These are phyloP conservation scores for Sporothrix globosa DNA, from an alignment of 2,329 filamentous ascomycete species.

Conservation along the genomic window DNA sequence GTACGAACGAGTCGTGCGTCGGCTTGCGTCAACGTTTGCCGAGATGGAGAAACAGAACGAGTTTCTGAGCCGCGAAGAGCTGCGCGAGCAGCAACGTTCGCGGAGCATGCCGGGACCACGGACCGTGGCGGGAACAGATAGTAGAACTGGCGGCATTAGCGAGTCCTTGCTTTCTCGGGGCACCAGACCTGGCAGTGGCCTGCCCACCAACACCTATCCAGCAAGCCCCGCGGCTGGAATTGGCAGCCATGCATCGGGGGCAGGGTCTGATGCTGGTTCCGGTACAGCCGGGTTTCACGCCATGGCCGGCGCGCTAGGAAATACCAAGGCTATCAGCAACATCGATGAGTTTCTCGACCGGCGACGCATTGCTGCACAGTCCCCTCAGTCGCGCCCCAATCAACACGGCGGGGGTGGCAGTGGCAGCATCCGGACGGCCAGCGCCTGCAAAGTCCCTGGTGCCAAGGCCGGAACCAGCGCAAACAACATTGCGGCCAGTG, in stretches of 20 bases:
- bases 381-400: conserved; percentile 55
- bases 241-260: not conserved
- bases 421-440: conserved; percentile 41
- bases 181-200: conserved; percentile 24
- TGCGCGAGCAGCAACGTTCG: conserved; percentile 48
- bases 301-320: conserved; percentile 26
- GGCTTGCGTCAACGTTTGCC: conserved; percentile 81
- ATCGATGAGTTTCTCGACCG: conserved; percentile 27
- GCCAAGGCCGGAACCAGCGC: not conserved
- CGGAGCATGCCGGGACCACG: conserved; percentile 33
- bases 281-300: conserved; percentile 15
- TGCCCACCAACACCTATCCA: not conserved
- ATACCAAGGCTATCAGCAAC: conserved; percentile 18
- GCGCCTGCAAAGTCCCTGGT: conserved; percentile 37
- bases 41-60: conserved; percentile 90
- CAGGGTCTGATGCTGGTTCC: not conserved
- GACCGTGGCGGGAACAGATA: not conserved
- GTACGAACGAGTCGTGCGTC: conserved; percentile 82
- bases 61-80: conserved; percentile 64
- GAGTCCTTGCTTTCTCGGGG: not conserved
- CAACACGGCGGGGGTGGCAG: conserved; percentile 41
- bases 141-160: conserved; percentile 36
- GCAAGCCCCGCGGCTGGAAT: not conserved
- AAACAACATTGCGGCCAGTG: conserved; percentile 40
- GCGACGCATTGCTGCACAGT: conserved; percentile 23